A percentile compares a stretch with the other conserved stretches of the same genome.
phyloP scores from a whole-genome alignment of 257 asterid genomes.

The Mitragyna speciosa region DNA sequence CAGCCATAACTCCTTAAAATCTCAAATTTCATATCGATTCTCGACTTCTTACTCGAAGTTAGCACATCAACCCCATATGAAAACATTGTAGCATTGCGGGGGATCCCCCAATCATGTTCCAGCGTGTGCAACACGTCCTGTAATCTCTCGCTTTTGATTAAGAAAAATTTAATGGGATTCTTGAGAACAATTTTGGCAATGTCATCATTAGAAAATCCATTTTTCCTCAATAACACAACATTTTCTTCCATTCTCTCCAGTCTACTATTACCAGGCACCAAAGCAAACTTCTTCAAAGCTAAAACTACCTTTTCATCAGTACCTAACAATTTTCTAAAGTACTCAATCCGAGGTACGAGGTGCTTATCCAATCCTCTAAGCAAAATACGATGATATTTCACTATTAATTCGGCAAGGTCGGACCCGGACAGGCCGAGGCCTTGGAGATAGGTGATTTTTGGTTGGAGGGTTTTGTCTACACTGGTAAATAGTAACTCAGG shows the following conservation, averaged over 20 bases:
- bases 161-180: not conserved
- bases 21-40: not conserved
- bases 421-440: not conserved
- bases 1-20: constrained; percentile 33
- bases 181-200: not conserved
- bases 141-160: not conserved
- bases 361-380: not conserved
- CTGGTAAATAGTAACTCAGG: not conserved
- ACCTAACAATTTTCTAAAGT: not conserved
- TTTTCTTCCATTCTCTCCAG: not conserved
- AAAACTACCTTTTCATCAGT: constrained; percentile 3
- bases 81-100: not conserved
- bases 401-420: not conserved
- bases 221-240: not conserved
- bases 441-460: not conserved
- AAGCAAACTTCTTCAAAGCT: not conserved
- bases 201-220: not conserved
- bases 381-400: not conserved
- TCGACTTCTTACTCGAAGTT: not conserved
- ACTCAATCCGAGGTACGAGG: not conserved
- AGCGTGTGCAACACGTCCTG: not conserved
- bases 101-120: not conserved
- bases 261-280: not conserved
- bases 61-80: not conserved
- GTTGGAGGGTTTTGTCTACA: not conserved